Conservation (phyloP, 495 filamentous ascomycete genomes). For the Penicillium pulvis region DNA sequence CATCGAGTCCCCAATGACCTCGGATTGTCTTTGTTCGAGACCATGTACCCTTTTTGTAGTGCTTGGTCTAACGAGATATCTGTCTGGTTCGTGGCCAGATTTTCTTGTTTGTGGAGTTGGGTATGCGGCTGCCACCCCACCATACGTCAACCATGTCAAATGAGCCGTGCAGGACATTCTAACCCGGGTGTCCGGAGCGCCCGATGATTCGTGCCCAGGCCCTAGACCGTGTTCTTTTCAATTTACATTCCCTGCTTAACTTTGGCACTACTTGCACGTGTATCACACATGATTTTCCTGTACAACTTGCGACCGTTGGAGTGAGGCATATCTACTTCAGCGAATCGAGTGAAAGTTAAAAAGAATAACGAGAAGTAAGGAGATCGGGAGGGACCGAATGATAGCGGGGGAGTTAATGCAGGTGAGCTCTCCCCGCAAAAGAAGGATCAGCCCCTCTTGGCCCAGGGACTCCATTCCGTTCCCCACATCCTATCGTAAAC, state of each 20-base stretch:
- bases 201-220: conserved; percentile 19
- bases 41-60: background rate
- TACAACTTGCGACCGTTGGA: background rate
- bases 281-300: conserved; percentile 2
- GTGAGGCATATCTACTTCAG: too few species aligned
- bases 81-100: background rate
- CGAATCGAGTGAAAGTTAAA: too few species aligned
- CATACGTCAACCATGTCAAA: conserved; percentile 10
- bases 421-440: conserved; percentile 21
- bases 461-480: conserved; percentile 3
- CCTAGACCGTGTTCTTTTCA: background rate
- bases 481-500: background rate
- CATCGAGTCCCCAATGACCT: background rate
- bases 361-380: too few species aligned
- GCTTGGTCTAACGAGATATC: background rate
- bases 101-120: background rate
- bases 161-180: conserved; percentile 8
- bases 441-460: conserved; percentile 9
- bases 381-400: background rate
- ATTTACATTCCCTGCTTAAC: background rate
- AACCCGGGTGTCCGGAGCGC: conserved; percentile 21
- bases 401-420: conserved; percentile 7
- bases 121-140: conserved; percentile 6
- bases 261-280: conserved; percentile 1
- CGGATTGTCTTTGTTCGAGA: background rate